phyloP scores from a whole-genome alignment of 2,329 filamentous ascomycete genomes.

The Capronia epimyces region DNA sequence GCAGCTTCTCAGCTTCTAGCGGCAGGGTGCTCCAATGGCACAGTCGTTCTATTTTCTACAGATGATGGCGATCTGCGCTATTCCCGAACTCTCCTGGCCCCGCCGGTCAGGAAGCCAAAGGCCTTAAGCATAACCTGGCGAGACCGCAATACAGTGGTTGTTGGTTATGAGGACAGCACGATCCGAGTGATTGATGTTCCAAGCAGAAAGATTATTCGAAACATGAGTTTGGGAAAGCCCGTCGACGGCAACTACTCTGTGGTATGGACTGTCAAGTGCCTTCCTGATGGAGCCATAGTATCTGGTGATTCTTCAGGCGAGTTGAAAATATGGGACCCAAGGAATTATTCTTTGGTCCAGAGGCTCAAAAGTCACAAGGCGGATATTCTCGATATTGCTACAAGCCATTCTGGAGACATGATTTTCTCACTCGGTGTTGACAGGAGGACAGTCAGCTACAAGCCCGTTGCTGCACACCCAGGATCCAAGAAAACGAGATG shows the following conservation, averaged over 20 bases:
- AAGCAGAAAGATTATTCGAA: slow-evolving; percentile 68
- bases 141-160: slow-evolving; percentile 72
- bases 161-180: slow-evolving; percentile 93
- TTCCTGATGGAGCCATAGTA: slow-evolving; percentile 82
- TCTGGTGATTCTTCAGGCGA: slow-evolving; percentile 94
- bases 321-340: slow-evolving; percentile 87
- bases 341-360: slow-evolving; percentile 82
- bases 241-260: slow-evolving; percentile 79
- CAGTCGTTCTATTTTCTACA: slow-evolving; percentile 79
- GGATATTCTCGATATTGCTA: slow-evolving; percentile 82
- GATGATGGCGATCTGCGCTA: slow-evolving; percentile 79
- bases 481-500: slow-evolving; percentile 57
- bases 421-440: slow-evolving; percentile 92
- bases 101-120: slow-evolving; percentile 75
- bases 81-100: slow-evolving; percentile 66
- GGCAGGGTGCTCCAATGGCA: slow-evolving; percentile 85
- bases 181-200: slow-evolving; percentile 85
- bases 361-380: slow-evolving; percentile 81
- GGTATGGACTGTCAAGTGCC: slow-evolving; percentile 86
- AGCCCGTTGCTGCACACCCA: slow-evolving; percentile 49
- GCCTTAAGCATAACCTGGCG: slow-evolving; percentile 91
- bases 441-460: slow-evolving; percentile 77
- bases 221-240: slow-evolving; percentile 80
- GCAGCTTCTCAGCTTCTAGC: slow-evolving; percentile 61
- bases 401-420: slow-evolving; percentile 70